phyloP scores from a whole-genome alignment of 805 yeast species.

The Saccharomycopsis oosterbeekiorum region DNA sequence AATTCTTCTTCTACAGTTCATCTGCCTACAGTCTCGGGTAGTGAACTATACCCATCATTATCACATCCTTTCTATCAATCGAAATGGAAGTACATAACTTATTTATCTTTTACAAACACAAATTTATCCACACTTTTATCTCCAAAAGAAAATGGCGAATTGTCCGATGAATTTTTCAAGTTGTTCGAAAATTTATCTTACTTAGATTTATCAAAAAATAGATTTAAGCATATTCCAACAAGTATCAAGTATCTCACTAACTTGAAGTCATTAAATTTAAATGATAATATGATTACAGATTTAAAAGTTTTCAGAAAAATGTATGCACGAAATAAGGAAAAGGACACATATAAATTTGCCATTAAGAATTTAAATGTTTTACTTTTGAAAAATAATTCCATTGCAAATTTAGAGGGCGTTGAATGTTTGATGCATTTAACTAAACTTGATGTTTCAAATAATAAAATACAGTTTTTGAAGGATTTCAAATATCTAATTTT shows the following conservation, averaged over 20 bases:
- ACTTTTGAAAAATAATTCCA: conserved; percentile 40
- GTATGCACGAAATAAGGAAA: neutral
- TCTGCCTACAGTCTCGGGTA: neutral
- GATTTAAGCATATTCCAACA: conserved; percentile 39
- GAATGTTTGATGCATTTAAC: conserved; percentile 35
- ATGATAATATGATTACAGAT: conserved; percentile 32
- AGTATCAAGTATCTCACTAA: conserved; percentile 40
- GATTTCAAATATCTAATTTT: conserved; percentile 33
- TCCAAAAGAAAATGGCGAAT: conserved; percentile 6
- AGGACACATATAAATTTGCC: conserved; percentile 4
- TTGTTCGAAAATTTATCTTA: conserved; percentile 28
- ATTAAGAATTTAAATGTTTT: conserved; percentile 33
- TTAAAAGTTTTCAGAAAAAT: conserved; percentile 28
- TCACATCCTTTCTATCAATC: conserved; percentile 12
- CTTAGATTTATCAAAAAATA: conserved; percentile 48
- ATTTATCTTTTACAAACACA: conserved; percentile 33
- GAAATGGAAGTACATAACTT: conserved; percentile 31
- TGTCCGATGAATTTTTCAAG: conserved; percentile 22
- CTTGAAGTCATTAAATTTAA: conserved; percentile 43
- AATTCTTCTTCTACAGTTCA: neutral
- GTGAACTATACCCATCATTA: neutral
- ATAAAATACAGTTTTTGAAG: conserved; percentile 30
- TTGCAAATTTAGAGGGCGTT: conserved; percentile 34
- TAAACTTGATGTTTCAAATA: conserved; percentile 45
- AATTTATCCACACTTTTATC: conserved; percentile 27